Conservation (phyloP, 306 rosid genomes). For the Begonia peltatifolia region DNA sequence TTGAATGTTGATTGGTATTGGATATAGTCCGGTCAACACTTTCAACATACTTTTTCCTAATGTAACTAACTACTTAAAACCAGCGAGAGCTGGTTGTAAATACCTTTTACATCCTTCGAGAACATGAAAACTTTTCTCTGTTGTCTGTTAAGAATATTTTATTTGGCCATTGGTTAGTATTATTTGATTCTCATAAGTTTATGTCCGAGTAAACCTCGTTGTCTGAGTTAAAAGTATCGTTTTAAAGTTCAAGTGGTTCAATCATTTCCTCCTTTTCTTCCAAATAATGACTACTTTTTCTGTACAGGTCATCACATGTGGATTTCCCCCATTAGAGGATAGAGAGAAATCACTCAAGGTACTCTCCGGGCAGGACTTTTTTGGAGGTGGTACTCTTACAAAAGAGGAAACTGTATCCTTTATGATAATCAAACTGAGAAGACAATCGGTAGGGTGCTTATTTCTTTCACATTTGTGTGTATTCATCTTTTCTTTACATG, state of each 20-base stretch:
- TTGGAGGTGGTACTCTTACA: slow-evolving; percentile 48
- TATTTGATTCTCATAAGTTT: no score
- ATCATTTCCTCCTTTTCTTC: no score
- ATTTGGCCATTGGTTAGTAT: not conserved
- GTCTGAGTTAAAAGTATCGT: no score
- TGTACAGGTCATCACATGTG: slow-evolving; percentile 71
- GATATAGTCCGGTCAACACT: no score
- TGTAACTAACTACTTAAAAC: no score
- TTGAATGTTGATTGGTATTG: no score
- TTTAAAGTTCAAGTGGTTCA: no score
- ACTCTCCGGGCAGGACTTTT: slow-evolving; percentile 63
- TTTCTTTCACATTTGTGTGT: not conserved
- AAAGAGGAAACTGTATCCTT: slow-evolving; percentile 77
- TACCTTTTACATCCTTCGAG: no score
- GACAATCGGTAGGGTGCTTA: not conserved
- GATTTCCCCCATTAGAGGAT: slow-evolving; percentile 86
- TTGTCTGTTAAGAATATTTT: not conserved
- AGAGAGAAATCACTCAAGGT: slow-evolving; percentile 58
- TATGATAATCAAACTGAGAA: not conserved
- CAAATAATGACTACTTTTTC: not conserved
- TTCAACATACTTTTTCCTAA: no score
- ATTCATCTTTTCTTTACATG: slow-evolving; percentile 22
- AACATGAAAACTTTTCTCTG: no score
- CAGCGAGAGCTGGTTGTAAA: no score
- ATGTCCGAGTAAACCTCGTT: no score